Percentiles rank a stretch among this genome's conserved stretches.
phyloP scores from a whole-genome alignment of 495 filamentous ascomycete genomes.

The Ascodesmis nigricans region DNA sequence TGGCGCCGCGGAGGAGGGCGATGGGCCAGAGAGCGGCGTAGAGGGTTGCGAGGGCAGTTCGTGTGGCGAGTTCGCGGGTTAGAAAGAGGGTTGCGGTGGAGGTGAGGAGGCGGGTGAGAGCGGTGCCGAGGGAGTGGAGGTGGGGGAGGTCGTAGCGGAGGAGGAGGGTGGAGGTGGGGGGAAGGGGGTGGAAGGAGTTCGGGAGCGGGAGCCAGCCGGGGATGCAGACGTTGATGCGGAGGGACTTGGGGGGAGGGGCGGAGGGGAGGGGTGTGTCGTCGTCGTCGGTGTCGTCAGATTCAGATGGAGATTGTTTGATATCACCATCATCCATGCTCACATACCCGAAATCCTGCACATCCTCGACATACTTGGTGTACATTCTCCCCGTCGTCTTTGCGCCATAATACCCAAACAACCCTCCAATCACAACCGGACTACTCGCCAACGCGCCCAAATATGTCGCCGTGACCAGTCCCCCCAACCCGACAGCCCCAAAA shows the following conservation, averaged over 20 bases:
- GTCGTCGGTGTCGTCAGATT: no score
- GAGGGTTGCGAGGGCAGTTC: slow-evolving; percentile 55
- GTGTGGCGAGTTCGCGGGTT: slow-evolving; percentile 51
- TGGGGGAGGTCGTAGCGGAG: slow-evolving; percentile 8
- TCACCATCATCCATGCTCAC: slow-evolving; percentile 22
- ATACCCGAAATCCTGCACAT: slow-evolving; percentile 78
- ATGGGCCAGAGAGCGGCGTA: slow-evolving; percentile 54
- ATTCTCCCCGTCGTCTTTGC: slow-evolving; percentile 62
- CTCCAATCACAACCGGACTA: slow-evolving; percentile 54
- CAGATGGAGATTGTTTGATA: no score
- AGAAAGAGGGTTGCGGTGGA: slow-evolving; percentile 57
- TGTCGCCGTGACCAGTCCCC: slow-evolving; percentile 51
- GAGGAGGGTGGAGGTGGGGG: slow-evolving; percentile 9
- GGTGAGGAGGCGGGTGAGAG: slow-evolving; percentile 53
- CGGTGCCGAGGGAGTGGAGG: slow-evolving; percentile 54
- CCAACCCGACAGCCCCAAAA: slow-evolving; percentile 60
- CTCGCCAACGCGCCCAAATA: slow-evolving; percentile 61
- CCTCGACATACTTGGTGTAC: slow-evolving; percentile 73
- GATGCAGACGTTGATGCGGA: slow-evolving; percentile 65
- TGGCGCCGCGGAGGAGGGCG: slow-evolving; percentile 51
- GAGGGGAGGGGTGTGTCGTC: no score
- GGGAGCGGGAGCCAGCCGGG: slow-evolving; percentile 61
- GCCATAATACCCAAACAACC: slow-evolving; percentile 76
- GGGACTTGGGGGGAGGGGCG: slow-evolving; percentile 34
- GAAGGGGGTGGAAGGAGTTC: no score